Conservation (phyloP, 768 basidiomycete species). For the Lepiota subincarnata region DNA sequence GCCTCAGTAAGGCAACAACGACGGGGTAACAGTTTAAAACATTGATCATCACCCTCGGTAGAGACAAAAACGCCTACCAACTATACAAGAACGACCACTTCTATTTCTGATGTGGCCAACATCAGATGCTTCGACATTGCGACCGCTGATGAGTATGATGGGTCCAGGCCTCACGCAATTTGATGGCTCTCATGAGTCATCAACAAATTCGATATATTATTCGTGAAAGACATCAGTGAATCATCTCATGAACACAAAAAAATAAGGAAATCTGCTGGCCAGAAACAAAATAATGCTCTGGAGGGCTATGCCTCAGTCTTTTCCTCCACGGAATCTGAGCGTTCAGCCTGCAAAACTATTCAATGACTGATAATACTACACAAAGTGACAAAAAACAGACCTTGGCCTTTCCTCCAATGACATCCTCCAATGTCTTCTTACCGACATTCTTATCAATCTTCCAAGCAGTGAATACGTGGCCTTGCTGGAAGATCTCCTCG, state of each 20-base stretch:
- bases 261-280: no score
- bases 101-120: neutral
- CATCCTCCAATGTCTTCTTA: constrained; percentile 54
- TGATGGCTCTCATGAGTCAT: neutral
- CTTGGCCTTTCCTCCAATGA: constrained; percentile 23
- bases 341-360: constrained; percentile 3
- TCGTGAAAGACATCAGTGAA: neutral
- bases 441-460: constrained; percentile 58
- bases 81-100: neutral
- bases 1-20: neutral
- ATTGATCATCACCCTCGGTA: neutral
- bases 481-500: constrained; percentile 71
- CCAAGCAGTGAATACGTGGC: constrained; percentile 71
- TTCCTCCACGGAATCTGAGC: constrained; percentile 9
- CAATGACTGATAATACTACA: neutral
- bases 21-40: neutral
- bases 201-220: neutral
- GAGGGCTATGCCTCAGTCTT: neutral
- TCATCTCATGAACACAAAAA: neutral
- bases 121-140: neutral
- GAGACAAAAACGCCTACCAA: neutral
- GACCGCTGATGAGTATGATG: no score
- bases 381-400: neutral
- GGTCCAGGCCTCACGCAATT: no score
- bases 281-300: neutral